Percentiles rank a stretch among this genome's conserved stretches.
phyloP scores from a whole-genome alignment of 2,329 filamentous ascomycete genomes.

The Botrytis byssoidea region DNA sequence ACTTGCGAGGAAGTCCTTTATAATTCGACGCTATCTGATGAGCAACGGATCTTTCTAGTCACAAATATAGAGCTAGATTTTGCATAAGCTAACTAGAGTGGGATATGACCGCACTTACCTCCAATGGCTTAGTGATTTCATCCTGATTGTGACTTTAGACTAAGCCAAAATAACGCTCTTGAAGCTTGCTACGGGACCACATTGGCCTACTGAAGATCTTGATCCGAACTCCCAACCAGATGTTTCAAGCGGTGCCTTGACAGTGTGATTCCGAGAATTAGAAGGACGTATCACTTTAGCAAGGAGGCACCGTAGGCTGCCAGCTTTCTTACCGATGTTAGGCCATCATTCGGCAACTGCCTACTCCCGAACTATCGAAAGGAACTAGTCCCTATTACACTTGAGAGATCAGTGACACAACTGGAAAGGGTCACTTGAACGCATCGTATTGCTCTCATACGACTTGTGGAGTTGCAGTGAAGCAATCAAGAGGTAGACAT shows the following conservation, averaged over 20 bases:
- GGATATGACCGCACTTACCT: background rate
- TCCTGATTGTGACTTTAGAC: background rate
- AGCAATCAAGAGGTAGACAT: no score
- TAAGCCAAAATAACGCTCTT: background rate
- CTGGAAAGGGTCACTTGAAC: background rate
- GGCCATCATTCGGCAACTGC: background rate
- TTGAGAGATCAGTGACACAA: background rate
- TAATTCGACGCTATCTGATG: background rate
- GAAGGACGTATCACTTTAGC: no score
- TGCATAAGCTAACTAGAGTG: background rate
- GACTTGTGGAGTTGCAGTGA: background rate
- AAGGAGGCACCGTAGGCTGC: no score
- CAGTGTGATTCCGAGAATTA: background rate
- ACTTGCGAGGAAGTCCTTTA: background rate
- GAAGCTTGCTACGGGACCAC: background rate
- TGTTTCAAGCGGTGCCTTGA: no score
- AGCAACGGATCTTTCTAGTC: background rate
- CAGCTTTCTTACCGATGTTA: background rate
- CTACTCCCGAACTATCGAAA: background rate
- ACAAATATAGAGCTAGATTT: background rate
- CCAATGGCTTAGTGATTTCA: background rate
- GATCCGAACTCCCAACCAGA: background rate
- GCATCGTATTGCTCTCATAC: no score
- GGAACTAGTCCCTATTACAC: background rate
- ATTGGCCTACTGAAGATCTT: background rate